Base-by-base conservation (phyloP, 768 basidiomycete species). In the Auriscalpium microsporum region DNA sequence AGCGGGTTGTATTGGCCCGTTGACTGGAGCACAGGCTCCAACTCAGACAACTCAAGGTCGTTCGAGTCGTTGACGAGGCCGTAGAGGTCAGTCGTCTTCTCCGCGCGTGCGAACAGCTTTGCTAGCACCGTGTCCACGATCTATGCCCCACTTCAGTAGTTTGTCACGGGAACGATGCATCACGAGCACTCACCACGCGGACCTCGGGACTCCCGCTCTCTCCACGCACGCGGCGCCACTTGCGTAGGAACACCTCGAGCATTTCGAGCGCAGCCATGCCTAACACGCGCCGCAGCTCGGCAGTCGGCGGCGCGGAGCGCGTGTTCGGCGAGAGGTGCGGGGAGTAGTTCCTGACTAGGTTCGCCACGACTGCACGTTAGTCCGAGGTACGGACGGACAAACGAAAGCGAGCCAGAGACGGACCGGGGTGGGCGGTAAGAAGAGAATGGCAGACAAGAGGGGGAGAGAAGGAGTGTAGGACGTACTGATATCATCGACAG, bases 291-390 rank as follows among this genome's bases (percentile, higher is more conserved):
- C 79, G 74, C 55, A 94, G 74, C 63, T 87, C 87, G 17, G 78
- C 77, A 2, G 90, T 83, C 3, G 86, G 78, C 13, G 86, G 83
- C 7, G 90, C 84, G 19, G 77, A 73, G 28, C 77, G 79, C 3
- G 86, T 83, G 63, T 82, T 76, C 17, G 83, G 87, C 23, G 81
- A 69, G 62, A 95, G 78, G 71, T 94, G 86, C 14, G 93, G 92
- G 45, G 88, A 89, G 68, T 94, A 94, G 66, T 94, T 93, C 76
- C 81, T 79, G 77, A 91, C 89, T 88, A 94, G 75, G 78, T 92
- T 90, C 64, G 76, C 79, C 70, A 79, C 79, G 80, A 94, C 93
- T 94, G 74, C 65, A 72, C 58, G 74, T 87, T 81, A 88, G 86
- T 83, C 76, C 78, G 76, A 68, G 59, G 62, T 74, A 70, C 72